Evolutionary conservation across 1,284 basidiomycete genomes (phyloP).

Genomic region (Boletus chippewaensis): DNA sequence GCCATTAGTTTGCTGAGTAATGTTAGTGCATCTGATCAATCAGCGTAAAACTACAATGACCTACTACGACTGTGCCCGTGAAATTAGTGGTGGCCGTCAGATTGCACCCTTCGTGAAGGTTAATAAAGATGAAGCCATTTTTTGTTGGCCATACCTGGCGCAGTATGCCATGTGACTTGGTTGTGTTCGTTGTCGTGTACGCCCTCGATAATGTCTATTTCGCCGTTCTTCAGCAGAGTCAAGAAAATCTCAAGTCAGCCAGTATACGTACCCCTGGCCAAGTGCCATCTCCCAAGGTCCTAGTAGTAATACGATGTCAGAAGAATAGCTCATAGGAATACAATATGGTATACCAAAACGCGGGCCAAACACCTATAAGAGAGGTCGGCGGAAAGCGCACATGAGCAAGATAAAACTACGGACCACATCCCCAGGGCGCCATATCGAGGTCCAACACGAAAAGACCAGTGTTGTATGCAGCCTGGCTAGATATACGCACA

Average conservation of each 20-base stretch:
- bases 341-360: constrained; percentile 44
- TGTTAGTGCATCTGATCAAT: constrained; percentile 7
- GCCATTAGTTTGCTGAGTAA: constrained; percentile 31
- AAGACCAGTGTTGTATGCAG: constrained; percentile 46
- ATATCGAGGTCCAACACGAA: constrained; percentile 49
- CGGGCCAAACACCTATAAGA: constrained; percentile 45
- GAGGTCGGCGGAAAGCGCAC: neutral
- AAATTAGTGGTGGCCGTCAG: constrained; percentile 40
- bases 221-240: constrained; percentile 40
- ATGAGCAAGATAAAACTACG: constrained; percentile 2
- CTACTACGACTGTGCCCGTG: constrained; percentile 44
- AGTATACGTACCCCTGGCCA: constrained; percentile 44
- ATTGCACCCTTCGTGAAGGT: constrained; percentile 39
- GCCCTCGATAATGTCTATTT: constrained; percentile 65
- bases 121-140: constrained; percentile 1
- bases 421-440: constrained; percentile 55
- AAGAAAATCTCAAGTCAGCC: constrained; percentile 1
- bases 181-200: constrained; percentile 57
- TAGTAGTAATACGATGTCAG: constrained; percentile 18
- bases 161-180: constrained; percentile 57
- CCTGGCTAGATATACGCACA: constrained; percentile 44
- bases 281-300: constrained; percentile 31
- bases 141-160: constrained; percentile 34
- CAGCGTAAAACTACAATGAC: constrained; percentile 10
- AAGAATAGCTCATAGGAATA: constrained; percentile 16